Conservation (phyloP, 1,139 yeast genomes). For the Yamadazyma sp. region DNA sequence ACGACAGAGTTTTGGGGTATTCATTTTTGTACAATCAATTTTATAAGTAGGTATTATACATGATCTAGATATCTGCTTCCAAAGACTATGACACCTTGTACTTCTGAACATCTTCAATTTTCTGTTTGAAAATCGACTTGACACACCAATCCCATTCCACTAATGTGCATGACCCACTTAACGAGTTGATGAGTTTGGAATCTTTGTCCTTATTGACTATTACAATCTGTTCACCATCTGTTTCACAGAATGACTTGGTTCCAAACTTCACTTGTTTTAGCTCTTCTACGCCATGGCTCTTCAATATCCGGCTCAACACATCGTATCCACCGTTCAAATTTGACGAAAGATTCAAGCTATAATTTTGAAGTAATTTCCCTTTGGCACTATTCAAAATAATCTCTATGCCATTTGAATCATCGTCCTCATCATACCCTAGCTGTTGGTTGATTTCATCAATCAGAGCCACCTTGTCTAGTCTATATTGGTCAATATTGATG, state of each 20-base stretch:
- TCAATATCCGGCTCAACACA: conserved; percentile 59
- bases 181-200: conserved; percentile 38
- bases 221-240: conserved; percentile 20
- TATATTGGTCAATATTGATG: conserved; percentile 31
- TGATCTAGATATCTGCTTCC: not conserved
- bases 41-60: conserved; percentile 1
- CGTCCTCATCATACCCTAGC: conserved; percentile 24
- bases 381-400: conserved; percentile 14
- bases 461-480: conserved; percentile 35
- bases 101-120: no score
- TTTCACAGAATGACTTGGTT: conserved; percentile 12
- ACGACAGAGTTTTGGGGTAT: not conserved
- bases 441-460: conserved; percentile 31
- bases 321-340: conserved; percentile 69
- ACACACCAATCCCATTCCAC: conserved; percentile 76
- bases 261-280: conserved; percentile 21
- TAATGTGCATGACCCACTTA: conserved; percentile 35
- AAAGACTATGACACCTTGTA: no score
- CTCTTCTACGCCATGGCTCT: conserved; percentile 60
- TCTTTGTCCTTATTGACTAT: conserved; percentile 46
- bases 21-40: not conserved
- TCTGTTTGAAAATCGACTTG: conserved; percentile 53
- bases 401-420: conserved; percentile 13
- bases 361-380: conserved; percentile 44
- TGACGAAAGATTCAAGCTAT: conserved; percentile 56